A percentile compares a stretch with the other conserved stretches of the same genome.
Evolutionary conservation across 306 rosid genomes (phyloP).

Genomic region (Mimosa pudica): DNA sequence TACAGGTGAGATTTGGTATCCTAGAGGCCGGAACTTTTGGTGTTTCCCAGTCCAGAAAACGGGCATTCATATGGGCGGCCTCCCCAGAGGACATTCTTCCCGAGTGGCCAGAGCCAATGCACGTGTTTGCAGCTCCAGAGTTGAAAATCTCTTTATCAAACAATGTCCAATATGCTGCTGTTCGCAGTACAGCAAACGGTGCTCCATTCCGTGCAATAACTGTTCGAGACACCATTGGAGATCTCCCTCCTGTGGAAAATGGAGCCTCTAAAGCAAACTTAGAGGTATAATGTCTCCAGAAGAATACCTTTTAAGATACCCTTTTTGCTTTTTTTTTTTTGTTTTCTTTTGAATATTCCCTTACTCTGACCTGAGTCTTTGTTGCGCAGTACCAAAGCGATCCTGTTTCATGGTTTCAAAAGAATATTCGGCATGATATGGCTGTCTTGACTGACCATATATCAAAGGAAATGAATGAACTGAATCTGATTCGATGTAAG

Average conservation of each 20-base stretch:
- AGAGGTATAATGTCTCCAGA: constrained; percentile 52
- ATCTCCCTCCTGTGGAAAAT: constrained; percentile 88
- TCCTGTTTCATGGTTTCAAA: constrained; percentile 89
- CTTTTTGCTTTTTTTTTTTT: neutral
- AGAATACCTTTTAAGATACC: neutral
- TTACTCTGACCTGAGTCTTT: constrained; percentile 20
- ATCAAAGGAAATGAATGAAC: constrained; percentile 94
- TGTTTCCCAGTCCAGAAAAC: constrained; percentile 92
- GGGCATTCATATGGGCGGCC: constrained; percentile 99
- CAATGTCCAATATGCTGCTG: constrained; percentile 79
- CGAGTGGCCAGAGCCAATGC: constrained; percentile 99
- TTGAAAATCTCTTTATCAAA: constrained; percentile 64
- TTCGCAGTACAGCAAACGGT: constrained; percentile 79
- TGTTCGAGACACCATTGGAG: constrained; percentile 93
- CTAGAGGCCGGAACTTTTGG: constrained; percentile 97
- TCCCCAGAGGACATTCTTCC: constrained; percentile 88
- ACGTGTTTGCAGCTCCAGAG: constrained; percentile 85
- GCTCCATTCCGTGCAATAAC: constrained; percentile 96
- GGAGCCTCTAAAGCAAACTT: constrained; percentile 75
- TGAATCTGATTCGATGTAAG: constrained; percentile 85
- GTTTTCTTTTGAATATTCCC: neutral
- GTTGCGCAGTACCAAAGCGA: constrained; percentile 68
- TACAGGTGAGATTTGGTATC: constrained; percentile 94
- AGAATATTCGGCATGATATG: constrained; percentile 76
- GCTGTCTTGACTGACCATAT: constrained; percentile 79